Evolutionary conservation across 345 rosid species (phyloP).

Genomic region (Euphorbia lathyris): DNA sequence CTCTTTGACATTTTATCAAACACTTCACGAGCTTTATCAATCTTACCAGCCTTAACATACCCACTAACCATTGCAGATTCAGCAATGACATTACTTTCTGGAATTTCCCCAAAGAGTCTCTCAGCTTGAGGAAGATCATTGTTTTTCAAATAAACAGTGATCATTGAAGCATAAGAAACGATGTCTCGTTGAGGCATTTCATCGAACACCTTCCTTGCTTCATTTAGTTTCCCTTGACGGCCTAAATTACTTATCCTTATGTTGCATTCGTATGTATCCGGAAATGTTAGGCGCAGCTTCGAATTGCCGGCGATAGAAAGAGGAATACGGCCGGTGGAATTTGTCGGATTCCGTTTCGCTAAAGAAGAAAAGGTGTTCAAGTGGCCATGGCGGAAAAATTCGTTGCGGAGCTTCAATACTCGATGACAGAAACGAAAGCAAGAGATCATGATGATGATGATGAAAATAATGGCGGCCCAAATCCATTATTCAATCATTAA

Average conservation of each 20-base stretch:
- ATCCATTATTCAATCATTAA: neutral
- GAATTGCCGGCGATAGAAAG: neutral
- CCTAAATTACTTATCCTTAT: neutral
- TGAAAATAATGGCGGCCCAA: neutral
- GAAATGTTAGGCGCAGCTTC: conserved; percentile 1
- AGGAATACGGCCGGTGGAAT: neutral
- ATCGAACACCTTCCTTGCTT: conserved; percentile 13
- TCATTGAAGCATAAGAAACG: conserved; percentile 17
- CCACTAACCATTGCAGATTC: conserved; percentile 15
- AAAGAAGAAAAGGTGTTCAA: neutral
- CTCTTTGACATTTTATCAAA: conserved; percentile 10
- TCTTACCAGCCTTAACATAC: conserved; percentile 4
- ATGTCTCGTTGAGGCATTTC: conserved; percentile 11
- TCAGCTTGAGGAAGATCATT: conserved; percentile 9
- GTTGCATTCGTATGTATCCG: neutral
- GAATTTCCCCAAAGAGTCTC: neutral
- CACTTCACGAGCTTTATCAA: conserved; percentile 12
- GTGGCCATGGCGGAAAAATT: neutral
- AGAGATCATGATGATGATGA: neutral
- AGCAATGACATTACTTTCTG: conserved; percentile 8
- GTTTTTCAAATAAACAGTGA: conserved; percentile 8
- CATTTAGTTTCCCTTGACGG: conserved; percentile 5
- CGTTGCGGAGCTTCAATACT: conserved; percentile 6
- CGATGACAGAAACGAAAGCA: neutral
- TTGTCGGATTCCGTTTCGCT: neutral